Base-by-base conservation (phyloP, 129 eudicot genomes). In the Pittosporum tobira region DNA sequence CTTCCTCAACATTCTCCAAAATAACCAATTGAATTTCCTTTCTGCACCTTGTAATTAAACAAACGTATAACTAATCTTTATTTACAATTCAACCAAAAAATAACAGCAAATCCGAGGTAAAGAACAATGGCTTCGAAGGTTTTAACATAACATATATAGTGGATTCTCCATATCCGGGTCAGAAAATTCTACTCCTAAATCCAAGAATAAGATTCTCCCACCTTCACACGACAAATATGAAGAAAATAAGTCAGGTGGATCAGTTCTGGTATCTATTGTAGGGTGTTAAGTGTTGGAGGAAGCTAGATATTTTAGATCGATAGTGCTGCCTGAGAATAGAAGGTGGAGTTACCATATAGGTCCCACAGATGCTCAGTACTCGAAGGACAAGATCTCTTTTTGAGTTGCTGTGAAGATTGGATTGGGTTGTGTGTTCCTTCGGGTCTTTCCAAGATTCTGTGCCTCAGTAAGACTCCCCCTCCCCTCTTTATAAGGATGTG, bases 371-470 rank as follows among this genome's bases (percentile, higher is more conserved):
- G 79, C 63, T 46, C 66, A 59, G 52, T 75, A 77, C 76, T 37
- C 71, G 67, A 71, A 64, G 81, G 75, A 83, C 75, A 70, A 69
- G 46, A 81, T 77, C 69, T 78, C 73, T 61, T 47, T 77, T 51
- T 29, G 54, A 71, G 76, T 68, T 59, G 62, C 75, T 68, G 54
- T 28, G 68, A 66, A 65, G 57, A 81, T 69, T 67, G 67, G 76
- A 74, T 75, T 60, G 79, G 74, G 65, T 60, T 71, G 53, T 47
- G 67, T 66, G 50, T 65, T 53, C 61, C 28, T 29, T 46, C 69
- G 69, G 73, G 63, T 60, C 79, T 70, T 68, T 65, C 53, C 76
- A 71, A 77, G 82, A 90, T 90, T 85, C 97, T 79, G 75, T 82
- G 74, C 86, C 71, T 75, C 81, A 51, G 79, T 67, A 83, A 77